Conservation (phyloP, 78 protist species). For the Planoprotostelium fungivorum region DNA sequence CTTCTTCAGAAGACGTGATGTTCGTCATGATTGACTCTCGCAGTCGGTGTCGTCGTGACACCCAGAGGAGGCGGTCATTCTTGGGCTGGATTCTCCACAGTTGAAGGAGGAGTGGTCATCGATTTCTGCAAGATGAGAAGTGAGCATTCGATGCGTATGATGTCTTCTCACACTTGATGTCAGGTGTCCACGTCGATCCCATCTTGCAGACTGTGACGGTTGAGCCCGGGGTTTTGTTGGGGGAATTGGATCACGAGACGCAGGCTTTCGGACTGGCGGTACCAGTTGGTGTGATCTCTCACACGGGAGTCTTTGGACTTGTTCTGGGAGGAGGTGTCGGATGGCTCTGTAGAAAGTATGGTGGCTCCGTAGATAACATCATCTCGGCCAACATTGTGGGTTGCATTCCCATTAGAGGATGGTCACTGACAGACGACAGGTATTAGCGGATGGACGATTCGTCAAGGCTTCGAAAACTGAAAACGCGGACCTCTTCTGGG, state of each 20-base stretch:
- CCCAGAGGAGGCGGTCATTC: not conserved
- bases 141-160: not conserved
- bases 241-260: conserved; percentile 15
- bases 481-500: conserved; percentile 18
- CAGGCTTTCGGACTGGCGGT: conserved; percentile 6
- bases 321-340: conserved; percentile 36
- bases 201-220: not conserved
- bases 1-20: not conserved
- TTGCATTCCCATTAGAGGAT: not conserved
- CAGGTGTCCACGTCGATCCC: conserved; percentile 6
- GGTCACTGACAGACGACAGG: not conserved
- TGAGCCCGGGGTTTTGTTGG: conserved; percentile 18
- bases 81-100: not conserved
- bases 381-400: conserved; percentile 2
- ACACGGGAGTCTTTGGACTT: conserved; percentile 31
- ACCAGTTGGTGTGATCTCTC: conserved; percentile 17
- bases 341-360: conserved; percentile 13
- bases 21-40: not conserved
- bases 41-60: not conserved
- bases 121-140: not conserved
- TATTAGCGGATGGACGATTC: conserved; percentile 7
- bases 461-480: not conserved
- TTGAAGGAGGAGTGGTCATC: not conserved
- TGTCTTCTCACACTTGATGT: conserved; percentile 7
- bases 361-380: conserved; percentile 20